Evolutionary conservation across 1,284 basidiomycete genomes (phyloP).

Genomic region (Salmacisia buchloeana): DNA sequence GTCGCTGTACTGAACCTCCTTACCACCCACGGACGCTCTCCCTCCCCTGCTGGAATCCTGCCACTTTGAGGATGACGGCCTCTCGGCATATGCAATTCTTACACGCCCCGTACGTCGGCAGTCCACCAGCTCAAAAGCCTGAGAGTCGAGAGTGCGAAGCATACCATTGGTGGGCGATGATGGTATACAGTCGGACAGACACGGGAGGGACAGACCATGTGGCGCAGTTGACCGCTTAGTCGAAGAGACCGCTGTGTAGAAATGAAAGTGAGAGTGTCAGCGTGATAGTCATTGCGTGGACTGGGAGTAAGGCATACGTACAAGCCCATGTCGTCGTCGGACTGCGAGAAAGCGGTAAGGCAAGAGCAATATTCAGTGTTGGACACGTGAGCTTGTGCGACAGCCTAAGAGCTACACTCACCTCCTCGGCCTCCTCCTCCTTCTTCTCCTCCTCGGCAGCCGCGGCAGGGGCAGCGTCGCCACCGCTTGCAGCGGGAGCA

Average conservation of each 20-base stretch:
- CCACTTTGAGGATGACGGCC: too few species aligned
- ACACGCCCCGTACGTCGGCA: too few species aligned
- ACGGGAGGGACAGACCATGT: too few species aligned
- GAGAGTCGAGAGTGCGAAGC: too few species aligned
- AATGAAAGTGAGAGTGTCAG: not conserved
- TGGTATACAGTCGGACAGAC: too few species aligned
- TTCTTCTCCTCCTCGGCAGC: slow-evolving; percentile 53
- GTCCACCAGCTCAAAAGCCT: too few species aligned
- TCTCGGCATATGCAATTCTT: too few species aligned
- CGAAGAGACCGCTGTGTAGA: slow-evolving; percentile 66
- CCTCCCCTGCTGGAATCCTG: too few species aligned
- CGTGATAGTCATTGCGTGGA: not conserved
- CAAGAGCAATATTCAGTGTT: slow-evolving; percentile 55
- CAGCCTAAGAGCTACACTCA: slow-evolving; percentile 63
- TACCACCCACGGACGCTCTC: too few species aligned
- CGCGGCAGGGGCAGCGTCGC: slow-evolving; percentile 58
- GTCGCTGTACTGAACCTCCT: too few species aligned
- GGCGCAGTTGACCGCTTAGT: too few species aligned
- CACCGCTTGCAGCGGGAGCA: slow-evolving; percentile 60
- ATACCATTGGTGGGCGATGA: too few species aligned
- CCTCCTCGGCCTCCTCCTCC: slow-evolving; percentile 59
- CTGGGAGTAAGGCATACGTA: not conserved
- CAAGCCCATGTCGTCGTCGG: slow-evolving; percentile 42
- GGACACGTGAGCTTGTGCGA: slow-evolving; percentile 50
- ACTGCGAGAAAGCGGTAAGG: slow-evolving; percentile 45